Conservation (phyloP, 441 rosid genomes). For the Croton laevigatus region DNA sequence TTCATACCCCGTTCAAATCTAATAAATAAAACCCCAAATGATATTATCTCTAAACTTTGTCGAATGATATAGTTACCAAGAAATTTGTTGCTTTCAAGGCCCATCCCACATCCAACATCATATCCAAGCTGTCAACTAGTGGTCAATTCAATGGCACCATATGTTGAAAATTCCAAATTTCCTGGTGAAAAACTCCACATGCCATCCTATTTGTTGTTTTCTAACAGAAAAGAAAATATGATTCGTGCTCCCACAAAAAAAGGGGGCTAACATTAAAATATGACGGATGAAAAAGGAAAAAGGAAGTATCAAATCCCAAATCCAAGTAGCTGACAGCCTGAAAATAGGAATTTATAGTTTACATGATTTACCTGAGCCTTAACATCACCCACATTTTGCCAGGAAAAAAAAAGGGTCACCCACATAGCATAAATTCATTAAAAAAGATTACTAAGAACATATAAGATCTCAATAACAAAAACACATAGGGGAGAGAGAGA, state of each 20-base stretch:
- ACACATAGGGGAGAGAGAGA: neutral
- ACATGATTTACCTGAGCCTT: neutral
- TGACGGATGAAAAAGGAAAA: neutral
- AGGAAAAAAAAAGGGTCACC: too few species aligned
- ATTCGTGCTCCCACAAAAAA: neutral
- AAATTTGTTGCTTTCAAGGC: neutral
- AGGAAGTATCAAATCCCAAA: neutral
- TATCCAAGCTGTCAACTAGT: neutral
- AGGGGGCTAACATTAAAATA: neutral
- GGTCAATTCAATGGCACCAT: neutral
- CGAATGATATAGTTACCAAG: neutral
- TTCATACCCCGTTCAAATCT: neutral
- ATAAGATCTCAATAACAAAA: neutral
- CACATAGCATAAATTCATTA: neutral
- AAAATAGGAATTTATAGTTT: neutral
- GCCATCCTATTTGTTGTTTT: neutral
- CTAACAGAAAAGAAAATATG: constrained; percentile 1
- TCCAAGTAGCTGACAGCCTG: constrained; percentile 6
- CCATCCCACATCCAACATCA: neutral
- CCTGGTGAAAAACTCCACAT: neutral
- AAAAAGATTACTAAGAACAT: neutral
- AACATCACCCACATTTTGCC: neutral
- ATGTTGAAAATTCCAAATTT: constrained; percentile 3
- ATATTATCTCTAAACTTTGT: neutral
- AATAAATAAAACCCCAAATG: neutral